Conservation (phyloP, 768 basidiomycete species). For the Pleurotus salmoneostramineus region DNA sequence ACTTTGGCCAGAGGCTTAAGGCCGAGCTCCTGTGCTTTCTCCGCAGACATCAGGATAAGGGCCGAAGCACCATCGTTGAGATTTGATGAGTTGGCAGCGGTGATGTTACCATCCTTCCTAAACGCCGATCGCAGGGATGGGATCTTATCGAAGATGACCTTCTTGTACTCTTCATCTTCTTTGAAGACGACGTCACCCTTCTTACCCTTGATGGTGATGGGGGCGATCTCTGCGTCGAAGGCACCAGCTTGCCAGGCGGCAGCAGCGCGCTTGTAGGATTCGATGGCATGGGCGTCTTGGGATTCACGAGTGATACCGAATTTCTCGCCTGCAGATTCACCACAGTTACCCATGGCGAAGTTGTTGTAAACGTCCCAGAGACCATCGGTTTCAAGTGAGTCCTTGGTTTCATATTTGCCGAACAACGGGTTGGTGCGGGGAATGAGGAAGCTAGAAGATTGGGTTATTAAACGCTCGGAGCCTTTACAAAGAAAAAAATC, state of each 20-base stretch:
- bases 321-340: conserved; percentile 81
- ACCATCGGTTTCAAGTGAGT: conserved; percentile 89
- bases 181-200: conserved; percentile 87
- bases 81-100: conserved; percentile 93
- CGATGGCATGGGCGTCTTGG: conserved; percentile 88
- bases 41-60: conserved; percentile 89
- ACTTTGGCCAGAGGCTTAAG: conserved; percentile 92
- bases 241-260: conserved; percentile 85
- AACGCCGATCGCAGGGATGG: conserved; percentile 87
- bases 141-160: conserved; percentile 92
- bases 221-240: conserved; percentile 86
- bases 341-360: conserved; percentile 98
- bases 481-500: conserved; percentile 2
- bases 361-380: conserved; percentile 98
- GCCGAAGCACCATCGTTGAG: conserved; percentile 97
- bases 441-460: conserved; percentile 62
- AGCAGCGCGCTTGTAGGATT: conserved; percentile 92
- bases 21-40: conserved; percentile 88
- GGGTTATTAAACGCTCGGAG: conserved; percentile 5
- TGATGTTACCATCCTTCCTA: conserved; percentile 86
- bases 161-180: conserved; percentile 99
- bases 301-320: conserved; percentile 80
- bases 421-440: conserved; percentile 80
- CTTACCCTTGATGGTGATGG: conserved; percentile 88
- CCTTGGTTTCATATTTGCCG: conserved; percentile 84